phyloP scores from a whole-genome alignment of 495 filamentous ascomycete species.

The Bryoglossum gracile region DNA sequence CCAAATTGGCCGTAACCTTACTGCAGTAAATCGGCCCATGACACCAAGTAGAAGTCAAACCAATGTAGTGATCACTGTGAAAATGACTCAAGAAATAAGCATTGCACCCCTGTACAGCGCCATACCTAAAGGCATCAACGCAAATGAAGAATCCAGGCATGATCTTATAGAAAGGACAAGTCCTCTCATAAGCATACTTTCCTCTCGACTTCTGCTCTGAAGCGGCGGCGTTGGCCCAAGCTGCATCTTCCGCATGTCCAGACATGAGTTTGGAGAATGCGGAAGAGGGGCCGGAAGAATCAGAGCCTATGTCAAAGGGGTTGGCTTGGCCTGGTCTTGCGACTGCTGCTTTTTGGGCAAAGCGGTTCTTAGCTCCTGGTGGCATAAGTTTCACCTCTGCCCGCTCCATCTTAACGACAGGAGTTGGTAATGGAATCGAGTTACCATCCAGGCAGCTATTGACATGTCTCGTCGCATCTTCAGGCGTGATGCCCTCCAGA shows the following conservation, averaged over 20 bases:
- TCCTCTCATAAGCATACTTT: constrained; percentile 82
- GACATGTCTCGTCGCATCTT: constrained; percentile 65
- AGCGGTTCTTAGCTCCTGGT: constrained; percentile 40
- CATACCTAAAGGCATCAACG: constrained; percentile 95
- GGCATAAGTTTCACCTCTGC: constrained; percentile 29
- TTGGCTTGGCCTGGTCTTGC: constrained; percentile 70
- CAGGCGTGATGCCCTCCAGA: constrained; percentile 51
- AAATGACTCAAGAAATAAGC: constrained; percentile 98
- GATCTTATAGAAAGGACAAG: constrained; percentile 98
- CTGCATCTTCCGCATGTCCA: constrained; percentile 77
- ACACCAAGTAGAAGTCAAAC: constrained; percentile 77
- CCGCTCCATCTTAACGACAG: constrained; percentile 6
- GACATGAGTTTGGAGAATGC: constrained; percentile 93
- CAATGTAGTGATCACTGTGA: constrained; percentile 95
- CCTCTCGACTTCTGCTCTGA: constrained; percentile 70
- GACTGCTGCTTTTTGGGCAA: constrained; percentile 54
- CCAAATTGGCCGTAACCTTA: constrained; percentile 80
- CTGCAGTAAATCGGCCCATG: constrained; percentile 98
- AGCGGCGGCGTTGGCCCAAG: constrained; percentile 83
- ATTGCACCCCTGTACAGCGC: constrained; percentile 81
- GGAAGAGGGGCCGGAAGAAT: constrained; percentile 37
- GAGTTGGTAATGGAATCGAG: constrained; percentile 41
- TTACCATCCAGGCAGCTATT: constrained; percentile 90
- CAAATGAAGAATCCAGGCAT: constrained; percentile 85
- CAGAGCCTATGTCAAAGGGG: constrained; percentile 51